Percentiles rank a stretch among this genome's conserved stretches.
Evolutionary conservation across 2,329 filamentous ascomycete species (phyloP).

Genomic region (Tolypocladium amazonense): DNA sequence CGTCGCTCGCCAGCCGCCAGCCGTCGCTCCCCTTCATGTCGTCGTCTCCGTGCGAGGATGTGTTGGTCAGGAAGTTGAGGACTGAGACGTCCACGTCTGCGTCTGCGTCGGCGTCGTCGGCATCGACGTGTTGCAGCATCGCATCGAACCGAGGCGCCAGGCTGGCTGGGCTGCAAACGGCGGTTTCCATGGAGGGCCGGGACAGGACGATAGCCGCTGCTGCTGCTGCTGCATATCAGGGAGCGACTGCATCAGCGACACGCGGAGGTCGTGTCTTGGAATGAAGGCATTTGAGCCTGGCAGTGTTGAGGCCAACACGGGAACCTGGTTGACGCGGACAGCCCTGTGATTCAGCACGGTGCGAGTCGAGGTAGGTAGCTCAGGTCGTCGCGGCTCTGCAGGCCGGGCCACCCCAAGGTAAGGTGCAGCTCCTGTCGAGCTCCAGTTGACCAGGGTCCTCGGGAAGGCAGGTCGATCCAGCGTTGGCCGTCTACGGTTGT

Average conservation of each 20-base stretch:
- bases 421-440: not conserved
- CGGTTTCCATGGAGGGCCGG: slow-evolving; percentile 1
- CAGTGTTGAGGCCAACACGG: not conserved
- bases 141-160: not conserved
- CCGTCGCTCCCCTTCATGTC: slow-evolving; percentile 15
- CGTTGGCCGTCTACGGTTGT: not conserved
- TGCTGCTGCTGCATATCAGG: slow-evolving; percentile 1
- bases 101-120: not conserved
- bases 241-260: slow-evolving; percentile 3
- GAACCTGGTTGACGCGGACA: not conserved
- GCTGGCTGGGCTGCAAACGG: not conserved
- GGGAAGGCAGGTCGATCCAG: not conserved
- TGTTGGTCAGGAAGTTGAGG: slow-evolving; percentile 6
- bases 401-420: not conserved
- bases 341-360: not conserved
- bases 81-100: not conserved
- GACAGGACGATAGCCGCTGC: not conserved
- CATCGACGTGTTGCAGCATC: not conserved
- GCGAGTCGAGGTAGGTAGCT: not conserved
- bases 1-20: slow-evolving; percentile 14
- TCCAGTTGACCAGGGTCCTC: not conserved
- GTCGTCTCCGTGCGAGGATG: slow-evolving; percentile 15
- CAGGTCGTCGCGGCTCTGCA: not conserved
- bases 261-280: slow-evolving; percentile 5
- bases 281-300: slow-evolving; percentile 3